These are phyloP conservation scores for Rhodomyrtus tomentosa DNA, from an alignment of 345 rosid species.

Conservation along the genomic window DNA sequence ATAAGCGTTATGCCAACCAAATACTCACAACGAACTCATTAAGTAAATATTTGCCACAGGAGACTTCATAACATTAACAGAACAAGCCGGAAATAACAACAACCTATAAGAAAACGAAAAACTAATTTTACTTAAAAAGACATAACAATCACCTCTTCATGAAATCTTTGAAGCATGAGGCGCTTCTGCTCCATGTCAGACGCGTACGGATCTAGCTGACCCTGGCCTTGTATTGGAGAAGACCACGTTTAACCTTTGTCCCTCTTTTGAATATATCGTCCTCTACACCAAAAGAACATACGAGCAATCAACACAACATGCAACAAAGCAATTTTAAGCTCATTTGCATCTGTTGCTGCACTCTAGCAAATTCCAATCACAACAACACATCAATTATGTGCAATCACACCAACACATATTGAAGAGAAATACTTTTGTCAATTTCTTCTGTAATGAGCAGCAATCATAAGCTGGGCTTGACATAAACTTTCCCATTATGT, in stretches of 20 bases:
- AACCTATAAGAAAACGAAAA: not conserved
- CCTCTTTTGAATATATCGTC: conserved; percentile 76
- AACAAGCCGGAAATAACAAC: not conserved
- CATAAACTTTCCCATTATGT: not conserved
- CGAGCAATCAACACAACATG: not conserved
- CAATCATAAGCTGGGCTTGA: not conserved
- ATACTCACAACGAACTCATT: not conserved
- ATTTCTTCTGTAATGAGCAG: not conserved
- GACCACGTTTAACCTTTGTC: conserved; percentile 91
- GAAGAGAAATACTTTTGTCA: rapidly evolving
- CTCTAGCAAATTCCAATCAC: not conserved
- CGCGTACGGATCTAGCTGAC: conserved; percentile 58
- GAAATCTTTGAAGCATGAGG: conserved; percentile 93
- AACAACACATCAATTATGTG: not conserved
- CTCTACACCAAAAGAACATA: conserved; percentile 30
- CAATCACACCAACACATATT: not conserved
- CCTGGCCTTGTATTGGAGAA: conserved; percentile 72
- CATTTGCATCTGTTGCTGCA: not conserved
- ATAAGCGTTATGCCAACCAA: not conserved
- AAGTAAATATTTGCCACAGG: not conserved
- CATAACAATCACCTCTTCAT: conserved; percentile 59
- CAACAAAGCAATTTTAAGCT: not conserved
- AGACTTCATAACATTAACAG: not conserved
- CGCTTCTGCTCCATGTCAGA: conserved; percentile 80
- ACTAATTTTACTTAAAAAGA: not conserved